Evolutionary conservation across 1,284 basidiomycete genomes (phyloP).

Genomic region (Puccinia coronata): DNA sequence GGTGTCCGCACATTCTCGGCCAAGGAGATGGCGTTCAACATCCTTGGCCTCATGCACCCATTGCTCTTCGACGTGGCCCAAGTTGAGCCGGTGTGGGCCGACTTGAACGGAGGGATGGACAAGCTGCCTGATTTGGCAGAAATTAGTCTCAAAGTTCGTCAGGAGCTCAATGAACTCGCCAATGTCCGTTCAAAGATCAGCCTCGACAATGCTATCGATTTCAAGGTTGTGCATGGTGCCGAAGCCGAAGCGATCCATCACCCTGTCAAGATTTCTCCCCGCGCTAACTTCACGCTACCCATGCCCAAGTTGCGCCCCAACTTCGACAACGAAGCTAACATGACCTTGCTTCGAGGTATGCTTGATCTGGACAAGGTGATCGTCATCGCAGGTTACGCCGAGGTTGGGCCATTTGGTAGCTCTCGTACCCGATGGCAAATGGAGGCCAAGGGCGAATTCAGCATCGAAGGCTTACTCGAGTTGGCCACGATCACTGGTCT

Average conservation of each 20-base stretch:
- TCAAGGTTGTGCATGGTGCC: slow-evolving; percentile 83
- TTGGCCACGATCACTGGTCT: slow-evolving; percentile 99
- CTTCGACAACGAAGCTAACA: slow-evolving; percentile 34
- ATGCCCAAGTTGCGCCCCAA: slow-evolving; percentile 71
- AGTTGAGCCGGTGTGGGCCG: slow-evolving; percentile 98
- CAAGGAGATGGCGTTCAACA: slow-evolving; percentile 99
- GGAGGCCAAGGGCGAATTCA: slow-evolving; percentile 89
- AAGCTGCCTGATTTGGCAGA: slow-evolving; percentile 91
- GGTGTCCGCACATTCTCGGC: slow-evolving; percentile 97
- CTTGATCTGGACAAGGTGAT: slow-evolving; percentile 94
- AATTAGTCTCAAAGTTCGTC: slow-evolving; percentile 81
- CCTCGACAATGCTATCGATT: slow-evolving; percentile 91
- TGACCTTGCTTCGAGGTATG: slow-evolving; percentile 68
- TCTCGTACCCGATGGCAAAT: slow-evolving; percentile 99
- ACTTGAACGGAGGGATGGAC: slow-evolving; percentile 96
- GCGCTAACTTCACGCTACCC: slow-evolving; percentile 94
- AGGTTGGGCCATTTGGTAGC: slow-evolving; percentile 98
- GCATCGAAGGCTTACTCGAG: slow-evolving; percentile 95
- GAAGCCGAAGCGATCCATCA: slow-evolving; percentile 92
- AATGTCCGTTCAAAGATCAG: slow-evolving; percentile 89
- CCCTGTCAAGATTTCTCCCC: slow-evolving; percentile 87
- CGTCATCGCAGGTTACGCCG: slow-evolving; percentile 93
- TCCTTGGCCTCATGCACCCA: slow-evolving; percentile 94
- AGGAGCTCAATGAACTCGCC: slow-evolving; percentile 73
- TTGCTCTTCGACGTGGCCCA: slow-evolving; percentile 99